Base-by-base conservation (phyloP, 352 stramenopile species). In the Globisporangium radiosum region DNA sequence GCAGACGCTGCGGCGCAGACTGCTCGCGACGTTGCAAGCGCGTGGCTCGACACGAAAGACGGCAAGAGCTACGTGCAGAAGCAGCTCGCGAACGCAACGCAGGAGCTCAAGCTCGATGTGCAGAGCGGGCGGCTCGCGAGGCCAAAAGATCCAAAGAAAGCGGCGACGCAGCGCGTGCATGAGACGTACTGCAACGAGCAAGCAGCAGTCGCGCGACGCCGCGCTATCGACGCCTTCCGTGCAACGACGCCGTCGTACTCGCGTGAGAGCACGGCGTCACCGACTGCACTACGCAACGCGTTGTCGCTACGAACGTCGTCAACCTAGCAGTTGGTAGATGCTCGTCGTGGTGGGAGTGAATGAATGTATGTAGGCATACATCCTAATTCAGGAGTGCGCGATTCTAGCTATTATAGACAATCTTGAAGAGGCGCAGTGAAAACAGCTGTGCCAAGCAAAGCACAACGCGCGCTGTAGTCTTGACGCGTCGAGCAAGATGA, bases 1-100 rank as follows among this genome's bases (percentile, higher is more conserved):
- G 65, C 75, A 7, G 54, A 54, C 0, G 47, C 52, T 4, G 64
- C 63, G 7, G 61, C 19, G 0, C 54, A 79, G 4, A 49, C 54
- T 6, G 73, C 73, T 1, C 40, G 54, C 0, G 39, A 59, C 8
- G 49, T 54, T 6, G 76, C 76, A 19, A 60, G 71, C 8, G 56
- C 82, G n/a, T 90, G 78, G 79, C 65, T 92, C 6, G 72, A 84
- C 15, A 73, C 72, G 4, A 90, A 87, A 49, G 78, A 90, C 0
- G 82, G 76, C 49, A 85, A 87, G 52, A 58, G 52, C 37, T 88
- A 73, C 47, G 25, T 86, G 8, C 90, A 88, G 67, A 78, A 82
- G 52, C 73, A 87, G 25, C 60, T 73, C 5, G 53, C 59, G 3
- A 56, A 64, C 4, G 75, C 70, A 5, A 78, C 65, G 0, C 73